phyloP scores from a whole-genome alignment of 306 rosid species.

The Betula pendula region DNA sequence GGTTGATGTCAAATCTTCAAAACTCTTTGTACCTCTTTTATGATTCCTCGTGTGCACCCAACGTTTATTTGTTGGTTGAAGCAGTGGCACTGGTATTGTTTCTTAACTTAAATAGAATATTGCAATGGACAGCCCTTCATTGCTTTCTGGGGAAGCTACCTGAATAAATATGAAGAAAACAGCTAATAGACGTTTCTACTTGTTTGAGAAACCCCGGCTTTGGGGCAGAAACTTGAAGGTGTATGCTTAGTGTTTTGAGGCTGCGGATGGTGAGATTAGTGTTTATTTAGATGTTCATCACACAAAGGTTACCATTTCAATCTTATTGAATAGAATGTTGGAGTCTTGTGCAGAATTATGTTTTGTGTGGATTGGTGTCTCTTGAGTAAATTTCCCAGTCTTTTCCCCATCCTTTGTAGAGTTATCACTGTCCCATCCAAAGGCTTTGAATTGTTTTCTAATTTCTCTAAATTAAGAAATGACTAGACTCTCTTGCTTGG shows the following conservation, averaged over 20 bases:
- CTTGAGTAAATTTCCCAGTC: too few relatives aligned
- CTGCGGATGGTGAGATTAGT: not conserved
- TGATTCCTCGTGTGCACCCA: not conserved
- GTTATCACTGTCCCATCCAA: too few relatives aligned
- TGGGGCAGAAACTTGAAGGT: not conserved
- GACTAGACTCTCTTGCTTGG: too few relatives aligned
- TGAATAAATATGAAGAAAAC: not conserved
- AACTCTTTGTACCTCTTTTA: not conserved
- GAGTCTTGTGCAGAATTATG: not conserved
- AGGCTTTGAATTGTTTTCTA: too few relatives aligned
- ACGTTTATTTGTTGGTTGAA: not conserved
- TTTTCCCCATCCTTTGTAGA: too few relatives aligned
- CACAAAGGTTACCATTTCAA: not conserved
- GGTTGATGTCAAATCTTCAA: too few relatives aligned
- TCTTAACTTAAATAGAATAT: not conserved
- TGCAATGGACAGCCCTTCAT: not conserved
- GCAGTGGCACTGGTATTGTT: not conserved
- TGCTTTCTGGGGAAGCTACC: not conserved
- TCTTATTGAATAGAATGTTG: not conserved
- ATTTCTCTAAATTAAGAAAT: too few relatives aligned
- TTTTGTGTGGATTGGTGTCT: not conserved
- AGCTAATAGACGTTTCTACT: not conserved
- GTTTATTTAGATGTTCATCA: not conserved
- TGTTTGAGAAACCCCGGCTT: not conserved
- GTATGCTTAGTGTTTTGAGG: not conserved